These are phyloP conservation scores for Cadophora luteo-olivacea DNA, from an alignment of 2,329 filamentous ascomycete genomes.

Conservation along the genomic window DNA sequence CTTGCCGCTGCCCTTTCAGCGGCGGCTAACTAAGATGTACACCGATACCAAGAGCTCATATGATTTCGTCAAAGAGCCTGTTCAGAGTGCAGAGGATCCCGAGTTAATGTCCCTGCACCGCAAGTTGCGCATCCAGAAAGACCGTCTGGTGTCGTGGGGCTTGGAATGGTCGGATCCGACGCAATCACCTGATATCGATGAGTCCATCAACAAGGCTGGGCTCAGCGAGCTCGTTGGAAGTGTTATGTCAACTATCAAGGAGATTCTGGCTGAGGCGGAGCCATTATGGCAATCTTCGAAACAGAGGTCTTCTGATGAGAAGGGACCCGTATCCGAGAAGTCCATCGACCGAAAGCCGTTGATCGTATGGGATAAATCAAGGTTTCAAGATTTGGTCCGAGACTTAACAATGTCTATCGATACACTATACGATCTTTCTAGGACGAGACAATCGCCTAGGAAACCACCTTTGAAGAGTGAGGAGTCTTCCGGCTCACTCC, in stretches of 20 bases:
- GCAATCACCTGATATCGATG: constrained; percentile 73
- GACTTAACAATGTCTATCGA: constrained; percentile 81
- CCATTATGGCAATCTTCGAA: constrained; percentile 71
- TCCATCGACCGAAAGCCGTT: constrained; percentile 59
- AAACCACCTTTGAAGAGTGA: constrained; percentile 33
- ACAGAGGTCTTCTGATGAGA: constrained; percentile 44
- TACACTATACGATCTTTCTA: constrained; percentile 77
- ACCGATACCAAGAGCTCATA: constrained; percentile 82
- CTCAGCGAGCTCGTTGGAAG: constrained; percentile 79
- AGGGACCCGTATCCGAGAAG: constrained; percentile 34
- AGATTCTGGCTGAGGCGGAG: constrained; percentile 78
- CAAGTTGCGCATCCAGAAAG: constrained; percentile 76
- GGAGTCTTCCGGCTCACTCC: constrained; percentile 29
- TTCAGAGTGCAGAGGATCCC: constrained; percentile 68
- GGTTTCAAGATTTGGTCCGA: constrained; percentile 76
- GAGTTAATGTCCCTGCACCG: constrained; percentile 76
- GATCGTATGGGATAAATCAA: constrained; percentile 71
- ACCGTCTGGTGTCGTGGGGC: constrained; percentile 80
- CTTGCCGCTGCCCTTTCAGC: constrained; percentile 55
- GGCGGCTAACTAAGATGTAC: constrained; percentile 74
- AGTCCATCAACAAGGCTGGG: constrained; percentile 73
- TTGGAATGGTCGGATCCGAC: constrained; percentile 79
- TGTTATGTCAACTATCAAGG: constrained; percentile 81
- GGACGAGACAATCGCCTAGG: constrained; percentile 59
- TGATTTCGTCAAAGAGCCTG: constrained; percentile 72